These are phyloP conservation scores for Dissophora ornata DNA, from an alignment of 192 early-diverging fungal genomes.

Conservation along the genomic window DNA sequence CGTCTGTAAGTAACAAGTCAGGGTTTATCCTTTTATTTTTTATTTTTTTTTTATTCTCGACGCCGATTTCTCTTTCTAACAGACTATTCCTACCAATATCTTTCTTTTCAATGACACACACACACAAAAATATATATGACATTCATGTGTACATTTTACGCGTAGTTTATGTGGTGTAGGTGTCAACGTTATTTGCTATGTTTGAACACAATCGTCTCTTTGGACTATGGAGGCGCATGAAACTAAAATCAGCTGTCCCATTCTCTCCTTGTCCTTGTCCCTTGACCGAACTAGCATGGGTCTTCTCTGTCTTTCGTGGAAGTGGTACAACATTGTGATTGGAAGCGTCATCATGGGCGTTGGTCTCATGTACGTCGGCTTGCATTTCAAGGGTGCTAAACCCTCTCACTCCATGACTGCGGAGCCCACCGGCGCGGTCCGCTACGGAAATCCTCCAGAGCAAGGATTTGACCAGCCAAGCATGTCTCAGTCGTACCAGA, in stretches of 20 bases:
- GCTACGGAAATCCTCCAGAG: too few species aligned
- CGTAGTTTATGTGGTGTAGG: constrained; percentile 42
- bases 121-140: too few species aligned
- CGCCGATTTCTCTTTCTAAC: too few species aligned
- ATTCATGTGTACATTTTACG: too few species aligned
- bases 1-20: constrained; percentile 39
- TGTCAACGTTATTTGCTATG: too few species aligned
- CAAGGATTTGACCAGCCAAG: too few species aligned
- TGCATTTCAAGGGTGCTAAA: constrained; percentile 36
- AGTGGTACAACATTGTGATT: constrained; percentile 46
- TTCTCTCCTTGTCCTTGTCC: not conserved
- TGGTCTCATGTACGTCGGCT: constrained; percentile 32
- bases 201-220: too few species aligned
- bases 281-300: constrained; percentile 16
- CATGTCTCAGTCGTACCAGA: constrained; percentile 30
- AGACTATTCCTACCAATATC: not conserved
- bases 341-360: constrained; percentile 34
- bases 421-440: constrained; percentile 14
- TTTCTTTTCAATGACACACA: too few species aligned
- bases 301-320: constrained; percentile 20
- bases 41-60: too few species aligned
- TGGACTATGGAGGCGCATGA: too few species aligned
- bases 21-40: too few species aligned
- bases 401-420: constrained; percentile 48
- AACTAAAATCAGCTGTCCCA: not conserved